Base-by-base conservation (phyloP, 2,329 filamentous ascomycete species). In the Trichophyton schoenleinii region DNA sequence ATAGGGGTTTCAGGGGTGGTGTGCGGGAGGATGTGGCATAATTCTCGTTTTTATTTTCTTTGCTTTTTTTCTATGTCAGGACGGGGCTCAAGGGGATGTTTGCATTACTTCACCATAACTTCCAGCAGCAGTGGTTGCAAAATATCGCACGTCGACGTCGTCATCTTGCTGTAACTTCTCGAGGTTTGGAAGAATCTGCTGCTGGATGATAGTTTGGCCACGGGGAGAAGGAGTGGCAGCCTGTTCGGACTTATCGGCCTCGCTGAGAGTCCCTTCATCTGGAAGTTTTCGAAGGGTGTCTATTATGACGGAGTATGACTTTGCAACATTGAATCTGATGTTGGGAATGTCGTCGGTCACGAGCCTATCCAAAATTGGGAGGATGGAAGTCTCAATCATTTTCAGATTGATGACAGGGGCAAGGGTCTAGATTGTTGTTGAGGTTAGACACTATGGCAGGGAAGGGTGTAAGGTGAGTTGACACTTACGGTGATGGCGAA, bases 241-340 rank as follows among this genome's bases (percentile, higher is more conserved):
- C 68, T 70, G 74, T 62, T 85, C 87, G 31, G 87, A 83, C 79
- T 95, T 94, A 75, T 96, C 90, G 63, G 95, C 76, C 59, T 89
- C 85, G 72, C 87, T 85, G 64, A 97, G 81, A 13, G 92, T 97
- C 64, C 91, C 91, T 71, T 94, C 82, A 60, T 91, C 88, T 2
- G 94, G 92, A 61, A 99, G 81, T 68, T 90, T 88, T 76, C 92
- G 91, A 70, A 99, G 82, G n/a, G 91, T 91, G 68, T 88, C 86
- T 70, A 97, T 91, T 63, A 99, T 80, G 59, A 94, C 87, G 22
- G 86, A 85, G 72, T 97, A 99, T 55, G 94, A 97, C 80, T 99
- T 99, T 68, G 94, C 94, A 57, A 99, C 94, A 75, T 99, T 99
- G 83, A 99, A 99, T 59, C 94, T 90, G 73, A 99, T 99, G 78